Evolutionary conservation across 805 yeast genomes (phyloP), one percentile per base, ranked within the genome.

Genomic region (Cyberlindnera americana): DNA sequence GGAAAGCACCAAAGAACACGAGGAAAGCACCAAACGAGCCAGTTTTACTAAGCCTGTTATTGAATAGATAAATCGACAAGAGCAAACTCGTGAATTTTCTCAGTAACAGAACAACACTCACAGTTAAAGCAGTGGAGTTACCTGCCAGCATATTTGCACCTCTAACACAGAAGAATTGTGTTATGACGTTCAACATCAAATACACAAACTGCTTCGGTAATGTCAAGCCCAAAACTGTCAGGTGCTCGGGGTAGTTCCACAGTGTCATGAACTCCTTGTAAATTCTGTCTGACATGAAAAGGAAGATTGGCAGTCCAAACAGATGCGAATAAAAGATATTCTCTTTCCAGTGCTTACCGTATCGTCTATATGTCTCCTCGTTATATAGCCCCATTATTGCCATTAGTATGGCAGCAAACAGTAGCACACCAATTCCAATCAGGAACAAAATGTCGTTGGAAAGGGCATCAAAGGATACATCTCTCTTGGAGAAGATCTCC

Each of bases 71-170:
- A 40, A 80, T 65, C 41, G 87, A 79, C 17, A 84, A 48, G 25
- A 77, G 37, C 43, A 85, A 61, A 40, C 86, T 78, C 9, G 71
- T 57, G 43, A 83, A 75, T 57, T 83, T 81, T 34, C 93, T 67
- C 10, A 82, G 57, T 25, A 80, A 65, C 19, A 83, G 62, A 1
- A 79, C 73, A 11, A 84, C 73, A 0, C 80, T 71, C 3, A 83
- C 73, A 0, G 86, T 78, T 30, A 84, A 56, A 0, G 90, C 82
- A n/a, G 74, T 66, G 1, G 81, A 69, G 7, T 57, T 57, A 15
- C 82, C 75, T 0, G 81, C 77, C 18, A 84, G 61, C 51, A 66
- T 66, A 52, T 79, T 81, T 11, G 83, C 91, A 5, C 91, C 89
- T 11, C 74, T 61, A 2, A 81, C 76, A 53, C 95, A 84, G 4